A percentile compares a stretch with the other conserved stretches of the same genome.
These are phyloP conservation scores for Phytopythium montanum DNA, from an alignment of 352 stramenopile genomes.

Conservation along the genomic window DNA sequence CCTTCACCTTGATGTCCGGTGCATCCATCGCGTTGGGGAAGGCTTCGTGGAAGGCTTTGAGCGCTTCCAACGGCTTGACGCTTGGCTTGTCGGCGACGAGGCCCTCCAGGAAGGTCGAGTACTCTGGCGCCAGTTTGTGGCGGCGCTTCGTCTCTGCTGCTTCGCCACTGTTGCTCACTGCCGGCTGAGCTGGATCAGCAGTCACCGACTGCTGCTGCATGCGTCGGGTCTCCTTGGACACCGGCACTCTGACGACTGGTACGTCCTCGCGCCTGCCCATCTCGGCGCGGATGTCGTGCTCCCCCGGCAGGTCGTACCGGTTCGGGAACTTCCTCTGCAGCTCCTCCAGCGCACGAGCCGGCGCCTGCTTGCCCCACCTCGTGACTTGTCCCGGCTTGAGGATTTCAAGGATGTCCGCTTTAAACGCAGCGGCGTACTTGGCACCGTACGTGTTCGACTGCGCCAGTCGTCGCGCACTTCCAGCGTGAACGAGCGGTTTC, in stretches of 20 bases:
- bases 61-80: slow-evolving; percentile 6
- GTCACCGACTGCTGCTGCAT: not conserved
- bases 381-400: not conserved
- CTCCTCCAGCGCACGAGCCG: not conserved
- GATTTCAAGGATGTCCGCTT: slow-evolving; percentile 1
- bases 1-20: slow-evolving; percentile 3
- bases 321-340: slow-evolving; percentile 5
- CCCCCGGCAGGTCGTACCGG: slow-evolving; percentile 5
- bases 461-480: not conserved
- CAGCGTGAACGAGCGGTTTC: not conserved
- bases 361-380: not conserved
- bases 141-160: not conserved
- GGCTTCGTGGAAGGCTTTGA: slow-evolving; percentile 1
- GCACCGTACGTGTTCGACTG: not conserved
- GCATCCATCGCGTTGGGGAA: not conserved
- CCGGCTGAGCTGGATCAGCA: not conserved
- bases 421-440: slow-evolving; percentile 1
- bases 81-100: not conserved
- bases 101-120: not conserved
- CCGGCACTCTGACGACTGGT: not conserved
- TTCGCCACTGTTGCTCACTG: not conserved
- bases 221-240: not conserved
- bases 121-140: not conserved
- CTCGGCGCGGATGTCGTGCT: slow-evolving; percentile 6
- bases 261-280: not conserved